Percentiles rank a stretch among this genome's conserved stretches.
Conservation (phyloP, 305 asterid genomes). For the Fraxinus platypoda region DNA sequence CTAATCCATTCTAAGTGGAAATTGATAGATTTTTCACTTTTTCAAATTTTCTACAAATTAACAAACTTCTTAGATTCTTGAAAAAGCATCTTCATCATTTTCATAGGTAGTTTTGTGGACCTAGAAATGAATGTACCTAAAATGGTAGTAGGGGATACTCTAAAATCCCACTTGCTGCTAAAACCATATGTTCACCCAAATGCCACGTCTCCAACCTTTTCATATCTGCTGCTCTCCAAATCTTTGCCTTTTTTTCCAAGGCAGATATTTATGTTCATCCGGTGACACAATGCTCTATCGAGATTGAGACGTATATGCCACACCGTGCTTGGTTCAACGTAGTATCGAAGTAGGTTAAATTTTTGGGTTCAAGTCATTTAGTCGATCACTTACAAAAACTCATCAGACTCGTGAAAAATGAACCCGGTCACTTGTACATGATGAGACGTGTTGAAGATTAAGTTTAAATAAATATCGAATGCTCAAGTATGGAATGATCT, state of each 20-base stretch:
- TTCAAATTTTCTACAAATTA: neutral
- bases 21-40: neutral
- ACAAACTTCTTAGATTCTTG: constrained; percentile 4
- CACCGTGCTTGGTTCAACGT: neutral
- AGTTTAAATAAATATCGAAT: neutral
- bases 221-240: neutral
- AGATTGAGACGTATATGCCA: neutral
- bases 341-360: neutral
- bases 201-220: neutral
- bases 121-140: neutral
- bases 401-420: neutral
- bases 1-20: neutral
- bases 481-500: neutral
- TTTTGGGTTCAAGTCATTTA: neutral
- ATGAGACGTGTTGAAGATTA: neutral
- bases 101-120: neutral
- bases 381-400: neutral
- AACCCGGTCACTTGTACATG: neutral
- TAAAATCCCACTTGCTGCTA: neutral
- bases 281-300: neutral
- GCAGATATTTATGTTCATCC: constrained; percentile 2
- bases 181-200: constrained; percentile 1
- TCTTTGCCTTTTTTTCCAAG: neutral
- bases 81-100: neutral
- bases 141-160: neutral